phyloP scores from a whole-genome alignment of 345 rosid genomes.

The Brassica nigra region DNA sequence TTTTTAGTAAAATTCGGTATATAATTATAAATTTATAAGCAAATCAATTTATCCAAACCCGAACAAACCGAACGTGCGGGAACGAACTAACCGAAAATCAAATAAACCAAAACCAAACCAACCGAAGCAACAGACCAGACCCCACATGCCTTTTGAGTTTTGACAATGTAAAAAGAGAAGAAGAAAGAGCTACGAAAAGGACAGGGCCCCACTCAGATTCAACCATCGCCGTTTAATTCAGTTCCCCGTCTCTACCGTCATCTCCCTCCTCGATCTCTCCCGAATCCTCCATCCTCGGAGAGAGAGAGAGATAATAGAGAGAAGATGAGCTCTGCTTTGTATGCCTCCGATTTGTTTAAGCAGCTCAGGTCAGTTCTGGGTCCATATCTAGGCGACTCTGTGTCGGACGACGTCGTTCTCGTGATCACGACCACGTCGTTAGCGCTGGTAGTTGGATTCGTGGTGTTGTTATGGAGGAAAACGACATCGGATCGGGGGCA shows the following conservation, averaged over 20 bases:
- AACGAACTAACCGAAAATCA: neutral
- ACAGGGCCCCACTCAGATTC: conserved; percentile 34
- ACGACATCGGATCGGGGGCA: conserved; percentile 51
- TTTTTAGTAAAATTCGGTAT: no score
- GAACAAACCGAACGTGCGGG: neutral
- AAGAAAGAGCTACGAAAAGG: conserved; percentile 6
- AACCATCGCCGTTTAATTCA: conserved; percentile 27
- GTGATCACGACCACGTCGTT: conserved; percentile 59
- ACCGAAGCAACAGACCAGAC: neutral
- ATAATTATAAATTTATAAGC: no score
- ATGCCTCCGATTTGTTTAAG: neutral
- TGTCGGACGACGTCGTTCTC: conserved; percentile 52
- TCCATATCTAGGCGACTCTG: conserved; percentile 21
- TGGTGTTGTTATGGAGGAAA: conserved; percentile 60
- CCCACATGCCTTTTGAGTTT: neutral
- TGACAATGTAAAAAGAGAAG: neutral
- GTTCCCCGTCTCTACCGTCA: neutral
- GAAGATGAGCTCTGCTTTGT: neutral
- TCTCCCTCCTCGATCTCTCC: conserved; percentile 20
- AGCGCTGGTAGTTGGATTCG: conserved; percentile 54
- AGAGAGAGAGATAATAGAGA: neutral
- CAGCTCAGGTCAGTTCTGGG: neutral
- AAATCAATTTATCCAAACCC: no score
- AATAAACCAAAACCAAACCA: neutral
- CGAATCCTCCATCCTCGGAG: conserved; percentile 22